These are phyloP conservation scores for Aspergillus sp. DNA, from an alignment of 2,329 filamentous ascomycete genomes.

Conservation along the genomic window DNA sequence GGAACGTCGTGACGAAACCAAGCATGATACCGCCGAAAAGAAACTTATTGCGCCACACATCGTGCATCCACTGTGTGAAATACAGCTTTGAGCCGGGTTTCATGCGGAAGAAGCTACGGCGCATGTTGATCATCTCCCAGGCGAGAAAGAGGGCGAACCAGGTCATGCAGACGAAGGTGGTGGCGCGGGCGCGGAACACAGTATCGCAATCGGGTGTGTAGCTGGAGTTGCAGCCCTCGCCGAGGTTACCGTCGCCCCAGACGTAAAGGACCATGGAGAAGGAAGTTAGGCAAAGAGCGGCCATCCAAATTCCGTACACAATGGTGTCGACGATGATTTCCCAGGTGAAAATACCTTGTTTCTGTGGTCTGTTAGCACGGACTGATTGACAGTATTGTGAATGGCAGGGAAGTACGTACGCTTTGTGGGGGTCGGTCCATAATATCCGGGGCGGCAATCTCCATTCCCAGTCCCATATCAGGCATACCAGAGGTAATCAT, in stretches of 20 bases:
- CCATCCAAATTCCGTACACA: slow-evolving; percentile 77
- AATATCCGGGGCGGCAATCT: slow-evolving; percentile 71
- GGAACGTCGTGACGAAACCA: slow-evolving; percentile 59
- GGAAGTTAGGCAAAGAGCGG: slow-evolving; percentile 62
- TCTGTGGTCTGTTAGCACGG: slow-evolving; percentile 29
- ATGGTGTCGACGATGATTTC: slow-evolving; percentile 78
- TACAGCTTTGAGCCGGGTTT: slow-evolving; percentile 61
- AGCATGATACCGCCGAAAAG: slow-evolving; percentile 64
- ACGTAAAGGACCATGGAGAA: slow-evolving; percentile 67
- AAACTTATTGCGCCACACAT: slow-evolving; percentile 72
- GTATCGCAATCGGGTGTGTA: slow-evolving; percentile 58
- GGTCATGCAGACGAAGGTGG: slow-evolving; percentile 71
- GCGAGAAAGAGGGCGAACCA: slow-evolving; percentile 76
- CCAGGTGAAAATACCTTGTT: slow-evolving; percentile 71
- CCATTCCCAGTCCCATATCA: slow-evolving; percentile 83
- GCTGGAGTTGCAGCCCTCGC: slow-evolving; percentile 59
- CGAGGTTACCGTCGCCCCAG: slow-evolving; percentile 61
- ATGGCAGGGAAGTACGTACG: slow-evolving; percentile 20
- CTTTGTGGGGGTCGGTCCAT: slow-evolving; percentile 76
- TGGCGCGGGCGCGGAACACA: slow-evolving; percentile 70
- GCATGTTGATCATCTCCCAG: slow-evolving; percentile 75
- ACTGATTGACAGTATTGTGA: too few species aligned
- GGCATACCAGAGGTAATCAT: slow-evolving; percentile 88
- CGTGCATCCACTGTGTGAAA: slow-evolving; percentile 65
- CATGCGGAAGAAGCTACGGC: slow-evolving; percentile 74